phyloP scores from a whole-genome alignment of 352 stramenopile genomes.

The Pythium apleroticum region DNA sequence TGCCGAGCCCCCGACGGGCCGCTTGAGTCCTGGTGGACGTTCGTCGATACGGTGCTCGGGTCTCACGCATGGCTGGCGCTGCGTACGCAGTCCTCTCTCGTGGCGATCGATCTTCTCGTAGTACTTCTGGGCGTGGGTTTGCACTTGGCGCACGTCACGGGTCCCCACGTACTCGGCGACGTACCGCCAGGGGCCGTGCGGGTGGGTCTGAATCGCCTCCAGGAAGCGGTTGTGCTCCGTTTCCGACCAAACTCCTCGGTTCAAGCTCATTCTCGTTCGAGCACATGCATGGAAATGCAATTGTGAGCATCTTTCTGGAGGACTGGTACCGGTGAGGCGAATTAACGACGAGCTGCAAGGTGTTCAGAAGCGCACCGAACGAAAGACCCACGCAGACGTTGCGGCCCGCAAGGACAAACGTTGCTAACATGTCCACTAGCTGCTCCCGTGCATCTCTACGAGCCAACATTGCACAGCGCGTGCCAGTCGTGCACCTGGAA shows the following conservation, averaged over 20 bases:
- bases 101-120: constrained; percentile 69
- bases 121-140: constrained; percentile 62
- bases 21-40: too few relatives aligned
- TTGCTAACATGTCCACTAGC: too few relatives aligned
- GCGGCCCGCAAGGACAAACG: too few relatives aligned
- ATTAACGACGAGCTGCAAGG: too few relatives aligned
- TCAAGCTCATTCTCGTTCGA: too few relatives aligned
- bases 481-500: background rate
- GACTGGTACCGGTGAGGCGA: too few relatives aligned
- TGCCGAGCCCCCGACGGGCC: background rate
- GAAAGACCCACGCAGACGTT: too few relatives aligned
- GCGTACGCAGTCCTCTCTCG: constrained; percentile 54
- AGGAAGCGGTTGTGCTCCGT: constrained; percentile 38
- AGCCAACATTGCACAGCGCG: background rate
- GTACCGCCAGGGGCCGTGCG: constrained; percentile 34
- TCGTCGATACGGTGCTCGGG: constrained; percentile 25
- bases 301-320: too few relatives aligned
- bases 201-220: constrained; percentile 31
- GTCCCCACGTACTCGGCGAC: constrained; percentile 34
- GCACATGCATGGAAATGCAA: too few relatives aligned
- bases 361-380: too few relatives aligned
- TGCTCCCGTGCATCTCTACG: background rate
- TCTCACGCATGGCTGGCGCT: constrained; percentile 37
- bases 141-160: constrained; percentile 57
- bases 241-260: too few relatives aligned